These are phyloP conservation scores for Mycosphaerelloides madeirae DNA, from an alignment of 2,329 filamentous ascomycete species.

Conservation along the genomic window DNA sequence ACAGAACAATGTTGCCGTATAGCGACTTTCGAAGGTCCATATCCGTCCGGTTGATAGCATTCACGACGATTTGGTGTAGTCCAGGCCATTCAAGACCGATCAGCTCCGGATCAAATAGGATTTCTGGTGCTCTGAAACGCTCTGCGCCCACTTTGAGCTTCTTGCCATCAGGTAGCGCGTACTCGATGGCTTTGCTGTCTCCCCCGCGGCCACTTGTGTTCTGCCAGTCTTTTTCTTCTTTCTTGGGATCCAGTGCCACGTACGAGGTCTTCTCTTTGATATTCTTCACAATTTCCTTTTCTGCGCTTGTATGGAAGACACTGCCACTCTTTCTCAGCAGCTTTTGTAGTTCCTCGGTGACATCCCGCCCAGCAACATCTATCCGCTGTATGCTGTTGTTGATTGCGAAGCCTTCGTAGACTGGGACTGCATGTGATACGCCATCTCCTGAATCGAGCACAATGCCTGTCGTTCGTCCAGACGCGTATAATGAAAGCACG, in stretches of 20 bases:
- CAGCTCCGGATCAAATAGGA: slow-evolving; percentile 94
- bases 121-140: slow-evolving; percentile 92
- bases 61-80: slow-evolving; percentile 95
- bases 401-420: slow-evolving; percentile 97
- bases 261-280: slow-evolving; percentile 97
- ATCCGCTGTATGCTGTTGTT: slow-evolving; percentile 92
- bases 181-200: slow-evolving; percentile 74
- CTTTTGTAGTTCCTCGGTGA: slow-evolving; percentile 91
- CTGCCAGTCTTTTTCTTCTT: slow-evolving; percentile 95
- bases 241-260: slow-evolving; percentile 81
- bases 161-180: slow-evolving; percentile 85
- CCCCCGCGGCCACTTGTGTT: slow-evolving; percentile 58
- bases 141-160: slow-evolving; percentile 93
- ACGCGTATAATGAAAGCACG: slow-evolving; percentile 91
- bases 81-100: slow-evolving; percentile 96
- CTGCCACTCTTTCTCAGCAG: slow-evolving; percentile 87
- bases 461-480: slow-evolving; percentile 90
- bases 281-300: slow-evolving; percentile 96
- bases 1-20: slow-evolving; percentile 95
- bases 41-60: slow-evolving; percentile 91
- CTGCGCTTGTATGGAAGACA: slow-evolving; percentile 93
- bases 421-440: slow-evolving; percentile 93
- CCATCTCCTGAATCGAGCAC: slow-evolving; percentile 94
- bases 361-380: slow-evolving; percentile 91
- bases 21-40: slow-evolving; percentile 90